Conservation (phyloP, 139 green algal species). For the Chlamydomonas asymmetrica region DNA sequence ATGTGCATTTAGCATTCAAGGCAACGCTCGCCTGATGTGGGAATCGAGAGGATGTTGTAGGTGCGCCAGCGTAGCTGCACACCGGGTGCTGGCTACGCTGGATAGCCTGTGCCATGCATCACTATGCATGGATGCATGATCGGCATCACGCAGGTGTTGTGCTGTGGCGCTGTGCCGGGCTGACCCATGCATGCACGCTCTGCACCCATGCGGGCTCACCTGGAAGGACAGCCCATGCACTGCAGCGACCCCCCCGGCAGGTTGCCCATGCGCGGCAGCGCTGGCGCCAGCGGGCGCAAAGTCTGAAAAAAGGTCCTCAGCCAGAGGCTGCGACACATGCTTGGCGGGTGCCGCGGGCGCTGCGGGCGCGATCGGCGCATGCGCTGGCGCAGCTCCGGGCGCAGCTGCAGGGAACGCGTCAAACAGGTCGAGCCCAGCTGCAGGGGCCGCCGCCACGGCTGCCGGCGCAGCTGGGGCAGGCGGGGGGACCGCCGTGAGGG, state of each 20-base stretch:
- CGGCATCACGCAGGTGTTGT: no score
- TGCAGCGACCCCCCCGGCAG: background rate
- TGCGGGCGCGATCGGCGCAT: background rate
- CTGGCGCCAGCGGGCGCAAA: background rate
- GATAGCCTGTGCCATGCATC: no score
- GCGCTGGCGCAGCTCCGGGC: slow-evolving; percentile 1
- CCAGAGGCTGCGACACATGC: background rate
- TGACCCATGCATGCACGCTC: background rate
- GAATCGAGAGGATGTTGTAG: no score
- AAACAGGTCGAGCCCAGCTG: background rate
- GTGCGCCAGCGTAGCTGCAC: no score
- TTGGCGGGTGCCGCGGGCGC: background rate
- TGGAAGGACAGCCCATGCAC: background rate
- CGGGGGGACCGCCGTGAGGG: slow-evolving; percentile 2
- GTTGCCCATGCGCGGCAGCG: background rate
- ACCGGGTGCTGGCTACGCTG: no score
- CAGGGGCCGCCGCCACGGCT: background rate
- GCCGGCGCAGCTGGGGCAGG: background rate
- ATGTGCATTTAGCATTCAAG: no score
- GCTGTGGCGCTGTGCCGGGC: background rate
- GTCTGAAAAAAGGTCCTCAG: background rate
- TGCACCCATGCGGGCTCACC: no score
- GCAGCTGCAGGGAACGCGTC: slow-evolving; percentile 21
- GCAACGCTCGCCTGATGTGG: no score
- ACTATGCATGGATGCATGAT: no score